Percentiles rank a stretch among this genome's conserved stretches.
Conservation (phyloP, 768 basidiomycete genomes). For the Hemileccinum rubropunctum region DNA sequence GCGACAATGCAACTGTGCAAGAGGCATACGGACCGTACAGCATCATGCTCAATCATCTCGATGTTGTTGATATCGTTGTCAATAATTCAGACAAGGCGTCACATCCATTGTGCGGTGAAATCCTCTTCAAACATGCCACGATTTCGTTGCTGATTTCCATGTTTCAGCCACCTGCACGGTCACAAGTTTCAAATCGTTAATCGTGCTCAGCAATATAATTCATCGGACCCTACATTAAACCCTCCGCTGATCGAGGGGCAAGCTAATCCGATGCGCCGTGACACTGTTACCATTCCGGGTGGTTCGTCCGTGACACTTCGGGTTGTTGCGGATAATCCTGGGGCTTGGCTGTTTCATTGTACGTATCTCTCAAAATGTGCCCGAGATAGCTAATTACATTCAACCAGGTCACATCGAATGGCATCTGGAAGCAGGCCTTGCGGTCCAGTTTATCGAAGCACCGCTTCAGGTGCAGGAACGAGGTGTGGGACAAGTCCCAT, state of each 20-base stretch:
- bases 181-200: slow-evolving; percentile 83
- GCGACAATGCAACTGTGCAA: slow-evolving; percentile 61
- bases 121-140: background rate
- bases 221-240: slow-evolving; percentile 72
- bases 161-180: slow-evolving; percentile 81
- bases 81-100: slow-evolving; percentile 71
- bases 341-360: slow-evolving; percentile 86
- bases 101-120: slow-evolving; percentile 72
- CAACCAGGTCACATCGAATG: slow-evolving; percentile 75
- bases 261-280: slow-evolving; percentile 87
- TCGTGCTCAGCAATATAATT: slow-evolving; percentile 66
- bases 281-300: slow-evolving; percentile 78
- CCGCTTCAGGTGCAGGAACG: slow-evolving; percentile 66
- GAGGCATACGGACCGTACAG: slow-evolving; percentile 78
- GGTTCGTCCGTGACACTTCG: slow-evolving; percentile 69
- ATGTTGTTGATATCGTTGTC: slow-evolving; percentile 75
- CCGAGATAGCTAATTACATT: background rate
- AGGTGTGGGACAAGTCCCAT: slow-evolving; percentile 46
- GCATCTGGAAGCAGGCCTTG: slow-evolving; percentile 84
- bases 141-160: background rate
- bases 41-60: slow-evolving; percentile 70
- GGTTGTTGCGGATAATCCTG: slow-evolving; percentile 88
- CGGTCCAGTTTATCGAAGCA: slow-evolving; percentile 81
- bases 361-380: slow-evolving; percentile 26
- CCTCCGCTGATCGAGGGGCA: slow-evolving; percentile 78